Evolutionary conservation across 345 rosid genomes (phyloP), one percentile per base, ranked within the genome.

Genomic region (Orychophragmus violaceus): DNA sequence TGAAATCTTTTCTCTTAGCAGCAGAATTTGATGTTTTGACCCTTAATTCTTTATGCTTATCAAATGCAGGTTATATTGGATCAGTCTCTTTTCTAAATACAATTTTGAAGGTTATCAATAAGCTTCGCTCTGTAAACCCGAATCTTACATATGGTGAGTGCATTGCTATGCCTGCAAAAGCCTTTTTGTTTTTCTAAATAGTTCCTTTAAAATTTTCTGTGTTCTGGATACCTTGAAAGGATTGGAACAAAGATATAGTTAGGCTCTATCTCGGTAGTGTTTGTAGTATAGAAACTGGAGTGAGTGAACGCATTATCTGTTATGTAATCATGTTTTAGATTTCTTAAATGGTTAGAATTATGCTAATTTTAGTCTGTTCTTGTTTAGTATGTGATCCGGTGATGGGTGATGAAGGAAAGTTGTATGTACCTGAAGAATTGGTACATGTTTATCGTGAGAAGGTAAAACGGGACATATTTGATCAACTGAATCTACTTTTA

Each of bases 391-490:
- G 99, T 79, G 99, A 94, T 83, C 99, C 99, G 16, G 99, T 94
- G 64, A 70, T 94, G 92, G 99, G 99, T 53, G 99, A 94, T 77
- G 97, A 87, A 76, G 99, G 99, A 70, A 94, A 88, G 87, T 93
- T 94, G 54, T 94, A 94, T 84, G 92, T 94, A 23, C 97, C 96
- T 12, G 76, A 76, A 60, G 99, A 90, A 73, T 73, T 90, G 72
- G 84, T 88, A 55, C 76, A 84, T 25, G 96, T 94, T 42, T 94
- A 94, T 58, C 89, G 87, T 67, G 93, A 90, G 66, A 94, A 85
- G 93, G 99, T 88, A 67, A 79, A 83, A 42, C 23, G 21, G 8
- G 37, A 62, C 37, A 11, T 1, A 1, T 58, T 9, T 18, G 14
- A 25, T 64, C 11, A 19, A 48, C 18, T 25, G 44, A 55, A 44